These are phyloP conservation scores for Leishmania tarentolae DNA, from an alignment of 208 protist genomes.

Conservation along the genomic window DNA sequence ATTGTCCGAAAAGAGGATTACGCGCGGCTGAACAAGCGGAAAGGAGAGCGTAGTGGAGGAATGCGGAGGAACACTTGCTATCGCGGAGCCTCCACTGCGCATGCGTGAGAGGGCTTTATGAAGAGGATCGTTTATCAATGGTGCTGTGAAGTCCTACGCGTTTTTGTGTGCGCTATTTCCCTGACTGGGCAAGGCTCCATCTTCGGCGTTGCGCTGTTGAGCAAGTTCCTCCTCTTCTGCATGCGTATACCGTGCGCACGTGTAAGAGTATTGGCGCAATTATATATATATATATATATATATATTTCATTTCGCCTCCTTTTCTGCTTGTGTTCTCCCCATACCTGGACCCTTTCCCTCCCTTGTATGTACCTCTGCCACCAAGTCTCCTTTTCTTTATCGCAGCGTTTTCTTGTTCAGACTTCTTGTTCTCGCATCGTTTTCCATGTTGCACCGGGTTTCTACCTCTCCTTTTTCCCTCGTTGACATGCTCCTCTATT, in stretches of 20 bases:
- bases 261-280: too few relatives aligned
- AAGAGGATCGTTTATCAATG: not conserved
- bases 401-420: not conserved
- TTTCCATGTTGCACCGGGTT: not conserved
- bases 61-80: not conserved
- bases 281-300: too few relatives aligned
- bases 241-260: not conserved
- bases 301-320: not conserved
- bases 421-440: not conserved
- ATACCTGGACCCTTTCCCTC: not conserved
- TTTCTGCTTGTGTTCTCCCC: not conserved
- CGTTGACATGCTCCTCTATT: not conserved
- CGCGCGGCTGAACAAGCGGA: not conserved
- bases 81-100: not conserved
- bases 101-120: not conserved
- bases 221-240: not conserved
- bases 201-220: not conserved
- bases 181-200: not conserved
- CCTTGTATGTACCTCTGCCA: too few relatives aligned
- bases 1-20: not conserved
- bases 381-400: not conserved
- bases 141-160: not conserved
- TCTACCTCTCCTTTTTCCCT: not conserved
- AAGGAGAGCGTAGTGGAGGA: not conserved
- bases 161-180: not conserved